phyloP scores from a whole-genome alignment of 345 rosid genomes.

The Corchorus capsularis region DNA sequence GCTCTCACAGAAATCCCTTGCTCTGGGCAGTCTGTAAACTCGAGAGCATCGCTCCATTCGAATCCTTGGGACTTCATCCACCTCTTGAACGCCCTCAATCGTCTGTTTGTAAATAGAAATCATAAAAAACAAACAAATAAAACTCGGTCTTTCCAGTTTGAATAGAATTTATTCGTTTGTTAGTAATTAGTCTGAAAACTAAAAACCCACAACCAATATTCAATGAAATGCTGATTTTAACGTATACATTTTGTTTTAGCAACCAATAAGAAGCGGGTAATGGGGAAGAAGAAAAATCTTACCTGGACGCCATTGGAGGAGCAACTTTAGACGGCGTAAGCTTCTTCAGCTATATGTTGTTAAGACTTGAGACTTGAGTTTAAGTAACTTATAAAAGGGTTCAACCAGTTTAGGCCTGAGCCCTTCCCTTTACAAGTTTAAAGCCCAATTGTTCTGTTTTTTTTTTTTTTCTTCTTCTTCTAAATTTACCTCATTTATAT shows the following conservation, averaged over 20 bases:
- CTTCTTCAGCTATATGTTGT: neutral
- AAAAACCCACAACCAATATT: neutral
- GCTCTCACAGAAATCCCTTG: conserved; percentile 61
- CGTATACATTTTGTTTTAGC: neutral
- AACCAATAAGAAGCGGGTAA: neutral
- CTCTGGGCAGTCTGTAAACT: conserved; percentile 45
- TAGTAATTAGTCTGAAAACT: no score
- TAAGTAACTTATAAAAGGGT: neutral
- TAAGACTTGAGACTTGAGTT: no score
- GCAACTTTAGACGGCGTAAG: conserved; percentile 1
- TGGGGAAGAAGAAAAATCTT: neutral
- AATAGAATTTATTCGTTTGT: neutral
- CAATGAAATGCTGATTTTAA: neutral
- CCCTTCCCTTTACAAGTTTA: neutral
- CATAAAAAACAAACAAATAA: neutral
- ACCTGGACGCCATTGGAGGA: conserved; percentile 25
- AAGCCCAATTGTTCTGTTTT: no score
- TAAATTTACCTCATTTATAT: no score
- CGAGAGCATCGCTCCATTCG: conserved; percentile 54
- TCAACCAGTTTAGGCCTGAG: neutral
- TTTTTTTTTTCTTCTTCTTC: no score
- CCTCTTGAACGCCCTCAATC: conserved; percentile 78
- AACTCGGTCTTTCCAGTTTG: neutral
- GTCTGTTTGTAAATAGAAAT: conserved; percentile 39
- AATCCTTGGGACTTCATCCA: conserved; percentile 82